A percentile compares a stretch with the other conserved stretches of the same genome.
These are phyloP conservation scores for Fonsecaea nubica DNA, from an alignment of 2,329 filamentous ascomycete species.

Conservation along the genomic window DNA sequence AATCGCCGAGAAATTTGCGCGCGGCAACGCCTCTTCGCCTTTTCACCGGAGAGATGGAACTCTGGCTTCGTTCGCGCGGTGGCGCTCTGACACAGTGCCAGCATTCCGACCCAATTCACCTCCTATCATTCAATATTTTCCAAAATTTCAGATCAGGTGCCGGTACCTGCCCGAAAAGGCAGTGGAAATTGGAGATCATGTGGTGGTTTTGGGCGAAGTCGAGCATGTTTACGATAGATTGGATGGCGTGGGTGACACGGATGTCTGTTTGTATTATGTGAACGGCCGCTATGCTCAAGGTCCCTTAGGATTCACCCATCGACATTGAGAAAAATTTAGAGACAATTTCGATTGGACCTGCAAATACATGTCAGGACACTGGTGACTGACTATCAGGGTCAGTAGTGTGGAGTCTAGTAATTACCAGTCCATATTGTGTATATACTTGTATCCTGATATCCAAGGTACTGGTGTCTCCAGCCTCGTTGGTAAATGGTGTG, in stretches of 20 bases:
- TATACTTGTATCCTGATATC: neutral
- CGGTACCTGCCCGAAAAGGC: constrained; percentile 44
- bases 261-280: constrained; percentile 16
- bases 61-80: constrained; percentile 20
- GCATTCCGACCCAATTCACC: constrained; percentile 11
- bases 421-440: neutral
- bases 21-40: constrained; percentile 30
- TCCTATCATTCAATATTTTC: neutral
- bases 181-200: constrained; percentile 52
- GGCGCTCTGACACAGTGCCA: neutral
- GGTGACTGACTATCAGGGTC: neutral
- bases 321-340: neutral
- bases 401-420: neutral
- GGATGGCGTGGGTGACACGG: constrained; percentile 4
- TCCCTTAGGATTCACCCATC: neutral
- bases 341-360: neutral
- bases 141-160: constrained; percentile 37
- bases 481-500: neutral
- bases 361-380: neutral
- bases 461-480: neutral
- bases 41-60: constrained; percentile 31
- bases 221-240: constrained; percentile 5
- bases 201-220: constrained; percentile 54
- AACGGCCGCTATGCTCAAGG: constrained; percentile 13
- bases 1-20: constrained; percentile 34